Conservation (phyloP, 192 early-diverging fungal species). For the Borealophlyctis nickersoniae region DNA sequence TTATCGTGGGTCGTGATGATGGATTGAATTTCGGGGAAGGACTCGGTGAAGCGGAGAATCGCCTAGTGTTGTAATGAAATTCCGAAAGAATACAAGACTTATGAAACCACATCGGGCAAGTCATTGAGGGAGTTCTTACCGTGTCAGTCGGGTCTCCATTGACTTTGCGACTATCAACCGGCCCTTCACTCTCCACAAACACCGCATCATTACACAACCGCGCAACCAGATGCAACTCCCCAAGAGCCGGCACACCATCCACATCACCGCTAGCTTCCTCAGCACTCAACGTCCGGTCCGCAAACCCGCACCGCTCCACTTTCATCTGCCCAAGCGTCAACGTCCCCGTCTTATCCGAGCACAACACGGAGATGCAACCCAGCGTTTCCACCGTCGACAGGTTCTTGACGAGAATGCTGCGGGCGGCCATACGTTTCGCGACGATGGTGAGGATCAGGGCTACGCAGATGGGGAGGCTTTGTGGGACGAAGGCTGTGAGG, state of each 20-base stretch:
- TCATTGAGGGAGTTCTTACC: too few relatives aligned
- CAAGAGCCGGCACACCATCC: too few relatives aligned
- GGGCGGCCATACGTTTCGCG: slow-evolving; percentile 41
- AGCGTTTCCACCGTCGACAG: slow-evolving; percentile 87
- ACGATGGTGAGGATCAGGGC: slow-evolving; percentile 73
- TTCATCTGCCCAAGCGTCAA: slow-evolving; percentile 78
- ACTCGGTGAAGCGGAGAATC: slow-evolving; percentile 30
- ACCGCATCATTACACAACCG: slow-evolving; percentile 35
- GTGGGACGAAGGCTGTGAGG: slow-evolving; percentile 37
- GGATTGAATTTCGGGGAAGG: slow-evolving; percentile 30
- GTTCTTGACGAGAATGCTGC: slow-evolving; percentile 73
- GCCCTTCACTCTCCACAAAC: slow-evolving; percentile 52
- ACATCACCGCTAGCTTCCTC: too few relatives aligned
- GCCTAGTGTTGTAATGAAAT: too few relatives aligned
- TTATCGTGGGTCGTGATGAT: slow-evolving; percentile 42
- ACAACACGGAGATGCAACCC: slow-evolving; percentile 70
- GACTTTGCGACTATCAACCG: slow-evolving; percentile 55
- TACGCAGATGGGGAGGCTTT: slow-evolving; percentile 75
- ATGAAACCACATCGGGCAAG: too few relatives aligned
- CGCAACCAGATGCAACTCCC: not conserved
- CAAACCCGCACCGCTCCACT: slow-evolving; percentile 47
- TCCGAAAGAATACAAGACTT: too few relatives aligned
- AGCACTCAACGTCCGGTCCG: too few relatives aligned
- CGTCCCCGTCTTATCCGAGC: slow-evolving; percentile 93
- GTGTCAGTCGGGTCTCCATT: slow-evolving; percentile 44